Conservation (phyloP, 2,329 filamentous ascomycete species). For the Tolypocladium paradoxum region DNA sequence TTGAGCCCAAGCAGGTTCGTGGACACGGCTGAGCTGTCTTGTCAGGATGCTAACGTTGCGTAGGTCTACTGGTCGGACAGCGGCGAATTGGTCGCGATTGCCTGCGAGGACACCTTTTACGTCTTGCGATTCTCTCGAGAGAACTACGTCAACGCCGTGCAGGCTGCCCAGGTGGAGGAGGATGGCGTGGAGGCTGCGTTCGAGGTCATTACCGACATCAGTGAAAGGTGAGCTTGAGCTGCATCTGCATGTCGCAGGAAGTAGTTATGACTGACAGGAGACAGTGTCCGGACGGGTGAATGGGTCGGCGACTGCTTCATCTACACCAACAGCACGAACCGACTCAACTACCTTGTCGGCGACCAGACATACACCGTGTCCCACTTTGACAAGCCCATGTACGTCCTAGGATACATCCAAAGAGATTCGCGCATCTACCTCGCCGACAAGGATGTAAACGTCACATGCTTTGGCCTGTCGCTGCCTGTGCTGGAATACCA, state of each 20-base stretch:
- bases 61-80: conserved; percentile 96
- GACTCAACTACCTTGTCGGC: conserved; percentile 93
- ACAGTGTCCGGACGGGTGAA: conserved; percentile 79
- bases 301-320: conserved; percentile 99
- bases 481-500: conserved; percentile 94
- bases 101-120: conserved; percentile 92
- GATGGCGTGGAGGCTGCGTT: conserved; percentile 95
- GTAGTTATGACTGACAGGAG: conserved; percentile 13
- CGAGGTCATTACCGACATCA: conserved; percentile 91
- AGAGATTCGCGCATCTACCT: conserved; percentile 93
- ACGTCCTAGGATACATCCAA: conserved; percentile 88
- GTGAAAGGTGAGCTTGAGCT: conserved; percentile 54
- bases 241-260: not conserved
- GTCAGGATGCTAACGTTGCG: conserved; percentile 1
- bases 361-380: conserved; percentile 97
- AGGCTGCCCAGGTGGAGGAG: conserved; percentile 71
- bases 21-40: not conserved
- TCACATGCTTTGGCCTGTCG: conserved; percentile 83
- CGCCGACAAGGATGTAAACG: conserved; percentile 86
- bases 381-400: conserved; percentile 93
- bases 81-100: conserved; percentile 83
- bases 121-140: conserved; percentile 87
- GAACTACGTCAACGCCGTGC: conserved; percentile 72
- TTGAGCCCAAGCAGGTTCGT: conserved; percentile 45
- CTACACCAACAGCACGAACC: conserved; percentile 94